A percentile compares a stretch with the other conserved stretches of the same genome.
Evolutionary conservation across 805 yeast genomes (phyloP).

Genomic region (Wickerhamiella brachini): DNA sequence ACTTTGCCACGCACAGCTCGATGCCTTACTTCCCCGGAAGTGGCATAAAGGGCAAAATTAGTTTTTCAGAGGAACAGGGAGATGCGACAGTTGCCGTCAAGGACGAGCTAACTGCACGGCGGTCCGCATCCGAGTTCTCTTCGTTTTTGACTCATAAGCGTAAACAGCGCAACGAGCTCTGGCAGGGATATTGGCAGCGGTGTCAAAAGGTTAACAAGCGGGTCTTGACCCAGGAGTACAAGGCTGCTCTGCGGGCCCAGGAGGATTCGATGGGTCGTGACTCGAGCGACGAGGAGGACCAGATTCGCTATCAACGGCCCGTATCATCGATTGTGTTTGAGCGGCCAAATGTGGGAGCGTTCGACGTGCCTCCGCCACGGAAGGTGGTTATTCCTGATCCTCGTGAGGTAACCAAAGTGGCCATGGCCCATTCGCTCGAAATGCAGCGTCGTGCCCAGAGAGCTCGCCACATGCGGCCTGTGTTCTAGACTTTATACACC

Average conservation of each 20-base stretch:
- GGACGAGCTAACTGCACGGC: slow-evolving; percentile 18
- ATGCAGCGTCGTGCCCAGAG: slow-evolving; percentile 1
- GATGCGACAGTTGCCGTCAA: slow-evolving; percentile 9
- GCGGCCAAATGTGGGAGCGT: slow-evolving; percentile 14
- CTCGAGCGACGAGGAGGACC: slow-evolving; percentile 13
- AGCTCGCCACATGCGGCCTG: not conserved
- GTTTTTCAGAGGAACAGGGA: slow-evolving; percentile 4
- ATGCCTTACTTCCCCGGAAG: slow-evolving; percentile 17
- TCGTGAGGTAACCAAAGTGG: slow-evolving; percentile 7
- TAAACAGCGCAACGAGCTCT: slow-evolving; percentile 18
- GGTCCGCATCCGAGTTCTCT: slow-evolving; percentile 15
- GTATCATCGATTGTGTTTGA: slow-evolving; percentile 12
- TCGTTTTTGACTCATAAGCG: slow-evolving; percentile 20
- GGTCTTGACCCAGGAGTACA: slow-evolving; percentile 13
- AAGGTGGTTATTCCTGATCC: slow-evolving; percentile 19
- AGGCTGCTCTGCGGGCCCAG: slow-evolving; percentile 16
- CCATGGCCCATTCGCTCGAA: slow-evolving; percentile 1
- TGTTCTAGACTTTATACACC: too few species aligned
- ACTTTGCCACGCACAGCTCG: slow-evolving; percentile 11
- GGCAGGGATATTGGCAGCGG: slow-evolving; percentile 25
- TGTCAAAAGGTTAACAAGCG: slow-evolving; percentile 11
- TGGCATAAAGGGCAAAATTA: slow-evolving; percentile 15
- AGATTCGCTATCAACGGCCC: slow-evolving; percentile 8
- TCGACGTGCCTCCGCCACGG: slow-evolving; percentile 15
- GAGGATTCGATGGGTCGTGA: slow-evolving; percentile 13